Conservation (phyloP, 163 green algal species). For the Scenedesmus sp. region DNA sequence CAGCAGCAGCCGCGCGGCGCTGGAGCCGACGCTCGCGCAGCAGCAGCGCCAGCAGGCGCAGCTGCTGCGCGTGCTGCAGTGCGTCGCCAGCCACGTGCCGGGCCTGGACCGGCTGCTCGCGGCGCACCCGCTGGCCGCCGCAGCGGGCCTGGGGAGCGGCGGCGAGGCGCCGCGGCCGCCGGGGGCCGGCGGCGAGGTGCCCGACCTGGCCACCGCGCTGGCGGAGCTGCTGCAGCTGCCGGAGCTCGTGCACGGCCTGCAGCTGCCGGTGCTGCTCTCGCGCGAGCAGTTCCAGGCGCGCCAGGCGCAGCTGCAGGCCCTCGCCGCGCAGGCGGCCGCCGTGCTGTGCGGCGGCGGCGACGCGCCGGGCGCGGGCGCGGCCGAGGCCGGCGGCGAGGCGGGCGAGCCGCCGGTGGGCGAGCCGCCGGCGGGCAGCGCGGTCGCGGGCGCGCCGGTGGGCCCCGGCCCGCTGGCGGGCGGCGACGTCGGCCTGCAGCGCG, state of each 20-base stretch:
- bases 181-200: not conserved
- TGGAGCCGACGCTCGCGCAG: not conserved
- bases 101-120: slow-evolving; percentile 6
- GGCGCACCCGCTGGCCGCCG: slow-evolving; percentile 6
- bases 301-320: slow-evolving; percentile 10
- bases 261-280: slow-evolving; percentile 24
- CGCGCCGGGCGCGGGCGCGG: too few species aligned
- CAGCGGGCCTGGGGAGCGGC: not conserved
- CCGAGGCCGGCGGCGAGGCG: not conserved
- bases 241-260: slow-evolving; percentile 12
- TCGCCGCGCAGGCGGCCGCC: slow-evolving; percentile 2
- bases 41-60: slow-evolving; percentile 11
- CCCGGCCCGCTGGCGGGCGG: not conserved
- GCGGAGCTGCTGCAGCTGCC: slow-evolving; percentile 27
- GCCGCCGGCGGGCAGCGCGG: not conserved
- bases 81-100: slow-evolving; percentile 10
- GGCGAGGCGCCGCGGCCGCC: not conserved
- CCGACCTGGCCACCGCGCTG: not conserved
- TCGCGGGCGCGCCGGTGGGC: not conserved
- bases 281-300: slow-evolving; percentile 19
- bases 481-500: too few species aligned
- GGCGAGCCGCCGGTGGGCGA: not conserved
- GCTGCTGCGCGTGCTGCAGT: slow-evolving; percentile 27
- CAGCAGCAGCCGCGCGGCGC: slow-evolving; percentile 28
- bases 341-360: too few species aligned